Evolutionary conservation across 768 basidiomycete genomes (phyloP).

Genomic region (Boletus vinaceobasis): DNA sequence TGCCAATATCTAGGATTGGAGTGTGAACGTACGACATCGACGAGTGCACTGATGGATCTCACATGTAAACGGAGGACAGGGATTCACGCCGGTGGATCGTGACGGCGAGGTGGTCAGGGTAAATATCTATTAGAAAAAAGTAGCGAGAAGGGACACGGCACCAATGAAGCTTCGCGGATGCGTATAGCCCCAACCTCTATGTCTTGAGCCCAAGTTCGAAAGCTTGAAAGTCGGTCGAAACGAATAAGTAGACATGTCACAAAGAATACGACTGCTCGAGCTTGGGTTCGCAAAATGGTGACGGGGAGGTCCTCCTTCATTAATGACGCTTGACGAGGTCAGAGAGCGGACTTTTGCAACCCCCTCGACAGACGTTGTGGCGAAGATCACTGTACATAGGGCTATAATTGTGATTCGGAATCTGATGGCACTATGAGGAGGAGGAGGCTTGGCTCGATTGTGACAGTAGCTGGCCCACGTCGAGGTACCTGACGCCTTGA

Average conservation of each 20-base stretch:
- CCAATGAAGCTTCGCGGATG: background rate
- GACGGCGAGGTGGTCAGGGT: background rate
- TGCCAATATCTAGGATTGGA: background rate
- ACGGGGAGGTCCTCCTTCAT: too few relatives aligned
- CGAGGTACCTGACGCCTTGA: too few relatives aligned
- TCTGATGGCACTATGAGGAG: background rate
- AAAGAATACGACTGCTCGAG: too few relatives aligned
- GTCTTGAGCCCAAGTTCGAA: background rate
- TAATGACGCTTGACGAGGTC: too few relatives aligned
- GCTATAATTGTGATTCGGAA: background rate
- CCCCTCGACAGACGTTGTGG: background rate
- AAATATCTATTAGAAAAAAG: background rate
- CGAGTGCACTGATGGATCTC: background rate
- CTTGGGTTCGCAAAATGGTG: too few relatives aligned
- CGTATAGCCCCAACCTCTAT: too few relatives aligned
- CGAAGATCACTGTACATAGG: background rate
- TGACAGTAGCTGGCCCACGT: background rate
- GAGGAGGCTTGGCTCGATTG: background rate
- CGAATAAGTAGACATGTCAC: too few relatives aligned
- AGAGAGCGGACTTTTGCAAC: background rate
- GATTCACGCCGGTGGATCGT: too few relatives aligned
- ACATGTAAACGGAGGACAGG: too few relatives aligned
- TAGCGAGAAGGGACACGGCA: background rate
- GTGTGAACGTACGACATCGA: background rate
- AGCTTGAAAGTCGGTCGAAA: background rate